Evolutionary conservation across 495 filamentous ascomycete genomes (phyloP).

Genomic region (Cercophora sp.): DNA sequence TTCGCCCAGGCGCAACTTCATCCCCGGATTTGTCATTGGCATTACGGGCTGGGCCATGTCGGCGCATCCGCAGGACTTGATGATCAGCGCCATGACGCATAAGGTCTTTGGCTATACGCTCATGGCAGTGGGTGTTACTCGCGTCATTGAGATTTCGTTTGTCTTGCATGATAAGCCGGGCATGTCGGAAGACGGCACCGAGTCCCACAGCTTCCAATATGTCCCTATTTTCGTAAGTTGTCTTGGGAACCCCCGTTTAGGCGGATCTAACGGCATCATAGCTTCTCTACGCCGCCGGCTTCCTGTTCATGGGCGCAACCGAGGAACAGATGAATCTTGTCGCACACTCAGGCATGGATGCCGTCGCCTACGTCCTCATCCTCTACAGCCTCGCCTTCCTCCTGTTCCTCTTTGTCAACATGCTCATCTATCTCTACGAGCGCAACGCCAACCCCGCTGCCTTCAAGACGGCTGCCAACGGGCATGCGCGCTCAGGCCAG

Average conservation of each 20-base stretch:
- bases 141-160: conserved; percentile 90
- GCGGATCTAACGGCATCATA: conserved; percentile 28
- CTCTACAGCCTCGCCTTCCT: conserved; percentile 87
- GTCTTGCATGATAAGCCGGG: conserved; percentile 68
- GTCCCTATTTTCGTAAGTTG: conserved; percentile 80
- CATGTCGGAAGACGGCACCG: conserved; percentile 48
- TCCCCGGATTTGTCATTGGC: conserved; percentile 85
- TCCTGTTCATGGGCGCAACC: conserved; percentile 95
- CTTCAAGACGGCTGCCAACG: conserved; percentile 22
- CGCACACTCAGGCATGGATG: conserved; percentile 66
- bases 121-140: conserved; percentile 79
- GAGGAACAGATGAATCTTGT: conserved; percentile 91
- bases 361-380: conserved; percentile 88
- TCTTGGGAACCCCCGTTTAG: neutral
- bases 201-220: conserved; percentile 87
- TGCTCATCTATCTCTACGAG: conserved; percentile 80
- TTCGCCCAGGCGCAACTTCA: conserved; percentile 83
- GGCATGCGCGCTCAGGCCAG: conserved; percentile 43
- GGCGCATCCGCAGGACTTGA: conserved; percentile 75
- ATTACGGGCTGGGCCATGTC: conserved; percentile 96
- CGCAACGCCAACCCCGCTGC: conserved; percentile 37
- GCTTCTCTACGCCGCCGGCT: conserved; percentile 89
- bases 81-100: conserved; percentile 85
- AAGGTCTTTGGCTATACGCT: conserved; percentile 91
- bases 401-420: conserved; percentile 81